phyloP scores from a whole-genome alignment of 2,329 filamentous ascomycete genomes.

The Colletotrichum sp. region DNA sequence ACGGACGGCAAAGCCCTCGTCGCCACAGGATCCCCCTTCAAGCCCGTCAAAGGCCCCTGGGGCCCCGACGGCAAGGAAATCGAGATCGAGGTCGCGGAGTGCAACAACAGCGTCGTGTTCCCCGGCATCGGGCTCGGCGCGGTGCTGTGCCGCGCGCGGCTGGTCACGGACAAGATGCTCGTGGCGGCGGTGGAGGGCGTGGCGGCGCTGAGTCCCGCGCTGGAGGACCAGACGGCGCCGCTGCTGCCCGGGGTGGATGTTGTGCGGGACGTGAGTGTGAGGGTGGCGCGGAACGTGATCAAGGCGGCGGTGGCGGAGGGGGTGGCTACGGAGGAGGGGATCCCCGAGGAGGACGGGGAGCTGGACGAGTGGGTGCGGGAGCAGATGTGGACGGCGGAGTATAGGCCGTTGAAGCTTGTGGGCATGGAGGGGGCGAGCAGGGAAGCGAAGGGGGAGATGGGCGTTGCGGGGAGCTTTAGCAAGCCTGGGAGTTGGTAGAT shows the following conservation, averaged over 20 bases:
- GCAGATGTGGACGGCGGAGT: slow-evolving; percentile 82
- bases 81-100: slow-evolving; percentile 69
- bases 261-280: slow-evolving; percentile 77
- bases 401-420: slow-evolving; percentile 67
- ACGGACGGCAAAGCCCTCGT: slow-evolving; percentile 79
- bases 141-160: slow-evolving; percentile 70
- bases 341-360: slow-evolving; percentile 61
- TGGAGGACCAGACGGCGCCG: slow-evolving; percentile 66
- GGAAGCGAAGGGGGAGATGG: slow-evolving; percentile 65
- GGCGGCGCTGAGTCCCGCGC: slow-evolving; percentile 72
- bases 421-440: slow-evolving; percentile 55
- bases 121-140: slow-evolving; percentile 84
- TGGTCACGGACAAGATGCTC: slow-evolving; percentile 79
- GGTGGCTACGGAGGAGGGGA: slow-evolving; percentile 67
- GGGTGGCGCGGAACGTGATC: slow-evolving; percentile 79
- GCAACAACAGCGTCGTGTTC: slow-evolving; percentile 88
- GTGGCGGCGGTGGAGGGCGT: slow-evolving; percentile 80
- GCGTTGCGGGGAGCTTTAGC: slow-evolving; percentile 47
- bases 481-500: slow-evolving; percentile 15
- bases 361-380: slow-evolving; percentile 75
- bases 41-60: slow-evolving; percentile 69
- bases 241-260: slow-evolving; percentile 78
- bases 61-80: slow-evolving; percentile 49
- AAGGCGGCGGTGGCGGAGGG: slow-evolving; percentile 72
- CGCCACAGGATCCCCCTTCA: slow-evolving; percentile 84